These are phyloP conservation scores for Lepidium sativum DNA, from an alignment of 345 rosid genomes.

Conservation along the genomic window DNA sequence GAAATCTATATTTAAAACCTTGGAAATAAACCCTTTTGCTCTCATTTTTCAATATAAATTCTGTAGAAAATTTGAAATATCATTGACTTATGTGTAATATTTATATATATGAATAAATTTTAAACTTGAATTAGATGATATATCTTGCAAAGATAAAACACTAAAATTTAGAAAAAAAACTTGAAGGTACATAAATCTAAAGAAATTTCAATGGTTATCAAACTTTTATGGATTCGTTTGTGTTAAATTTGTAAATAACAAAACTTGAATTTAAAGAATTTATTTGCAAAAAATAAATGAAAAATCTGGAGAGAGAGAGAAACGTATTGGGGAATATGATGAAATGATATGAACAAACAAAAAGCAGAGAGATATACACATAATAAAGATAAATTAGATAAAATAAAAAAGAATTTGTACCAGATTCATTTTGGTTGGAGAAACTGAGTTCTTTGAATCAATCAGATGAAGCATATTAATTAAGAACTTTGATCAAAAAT, in stretches of 20 bases:
- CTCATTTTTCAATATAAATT: background rate
- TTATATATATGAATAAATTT: background rate
- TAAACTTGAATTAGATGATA: constrained; percentile 1
- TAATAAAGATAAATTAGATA: background rate
- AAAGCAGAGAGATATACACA: background rate
- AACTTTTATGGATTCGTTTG: too few relatives aligned
- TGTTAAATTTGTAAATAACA: too few relatives aligned
- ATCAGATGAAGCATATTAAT: background rate
- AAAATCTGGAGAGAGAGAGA: background rate
- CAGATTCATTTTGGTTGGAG: constrained; percentile 24
- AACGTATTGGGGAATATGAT: background rate
- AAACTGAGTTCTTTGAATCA: background rate
- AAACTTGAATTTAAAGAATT: background rate
- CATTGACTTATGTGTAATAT: background rate
- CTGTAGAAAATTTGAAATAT: background rate
- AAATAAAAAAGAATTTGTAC: background rate
- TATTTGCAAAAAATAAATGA: background rate
- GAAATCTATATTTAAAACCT: background rate
- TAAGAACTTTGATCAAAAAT: background rate
- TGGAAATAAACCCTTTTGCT: background rate
- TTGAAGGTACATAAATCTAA: too few relatives aligned
- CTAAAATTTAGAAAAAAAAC: too few relatives aligned
- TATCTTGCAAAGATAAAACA: too few relatives aligned
- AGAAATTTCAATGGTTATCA: too few relatives aligned
- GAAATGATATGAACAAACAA: constrained; percentile 4